phyloP scores from a whole-genome alignment of 345 rosid species.

The Eutrema heterophyllum region DNA sequence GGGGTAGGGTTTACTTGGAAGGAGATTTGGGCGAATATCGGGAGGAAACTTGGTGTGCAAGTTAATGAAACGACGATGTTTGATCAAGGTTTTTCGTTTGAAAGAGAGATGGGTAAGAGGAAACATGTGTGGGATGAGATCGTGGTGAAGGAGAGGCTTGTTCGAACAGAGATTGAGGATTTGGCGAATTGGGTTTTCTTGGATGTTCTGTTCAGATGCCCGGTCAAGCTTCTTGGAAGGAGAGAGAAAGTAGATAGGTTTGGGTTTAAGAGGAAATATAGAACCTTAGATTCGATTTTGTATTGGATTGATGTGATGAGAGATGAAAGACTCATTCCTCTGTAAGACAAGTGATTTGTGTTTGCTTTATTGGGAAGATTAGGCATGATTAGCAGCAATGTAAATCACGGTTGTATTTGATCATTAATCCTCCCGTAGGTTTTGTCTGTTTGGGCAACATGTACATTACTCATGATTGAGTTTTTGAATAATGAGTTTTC shows the following conservation, averaged over 20 bases:
- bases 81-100: conserved; percentile 42
- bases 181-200: conserved; percentile 82
- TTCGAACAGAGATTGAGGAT: conserved; percentile 54
- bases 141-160: conserved; percentile 46
- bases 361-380: neutral
- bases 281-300: conserved; percentile 58
- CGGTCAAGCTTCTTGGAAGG: conserved; percentile 61
- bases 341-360: neutral
- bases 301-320: conserved; percentile 79
- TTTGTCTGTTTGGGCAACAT: neutral
- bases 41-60: conserved; percentile 48
- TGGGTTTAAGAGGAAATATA: conserved; percentile 58
- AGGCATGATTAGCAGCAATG: neutral
- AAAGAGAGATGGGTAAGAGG: conserved; percentile 48
- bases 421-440: neutral
- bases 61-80: conserved; percentile 41
- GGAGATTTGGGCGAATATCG: conserved; percentile 70
- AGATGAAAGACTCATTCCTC: conserved; percentile 56
- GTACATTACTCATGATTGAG: neutral
- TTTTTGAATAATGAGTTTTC: neutral
- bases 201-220: conserved; percentile 68
- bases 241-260: conserved; percentile 56
- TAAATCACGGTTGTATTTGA: neutral
- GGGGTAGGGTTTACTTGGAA: conserved; percentile 76
- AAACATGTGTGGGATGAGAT: conserved; percentile 59